These are phyloP conservation scores for Leishmania gerbilli DNA, from an alignment of 208 protist genomes.

Conservation along the genomic window DNA sequence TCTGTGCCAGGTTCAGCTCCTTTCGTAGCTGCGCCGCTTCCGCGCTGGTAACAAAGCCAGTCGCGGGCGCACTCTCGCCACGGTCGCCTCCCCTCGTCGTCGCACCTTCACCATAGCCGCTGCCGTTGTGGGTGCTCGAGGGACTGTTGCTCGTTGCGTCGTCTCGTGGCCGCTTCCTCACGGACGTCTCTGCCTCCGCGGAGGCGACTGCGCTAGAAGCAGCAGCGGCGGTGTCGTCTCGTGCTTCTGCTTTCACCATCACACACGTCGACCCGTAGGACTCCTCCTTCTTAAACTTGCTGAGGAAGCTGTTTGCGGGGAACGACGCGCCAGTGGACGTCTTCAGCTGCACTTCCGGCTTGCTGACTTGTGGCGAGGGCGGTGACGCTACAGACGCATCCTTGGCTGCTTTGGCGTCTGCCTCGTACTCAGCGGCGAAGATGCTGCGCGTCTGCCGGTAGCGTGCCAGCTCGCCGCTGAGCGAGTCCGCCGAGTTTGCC, in stretches of 20 bases:
- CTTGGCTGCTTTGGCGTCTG: slow-evolving; percentile 7
- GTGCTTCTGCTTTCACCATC: background rate
- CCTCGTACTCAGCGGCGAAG: slow-evolving; percentile 61
- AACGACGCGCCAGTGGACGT: background rate
- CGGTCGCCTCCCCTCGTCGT: background rate
- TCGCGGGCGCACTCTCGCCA: slow-evolving; percentile 17
- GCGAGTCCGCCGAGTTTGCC: slow-evolving; percentile 25
- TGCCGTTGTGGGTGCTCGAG: background rate
- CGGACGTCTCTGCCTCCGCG: background rate
- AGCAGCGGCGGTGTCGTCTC: background rate
- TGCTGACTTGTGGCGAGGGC: background rate
- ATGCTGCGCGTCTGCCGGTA: slow-evolving; percentile 66
- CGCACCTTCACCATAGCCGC: background rate
- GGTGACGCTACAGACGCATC: slow-evolving; percentile 1
- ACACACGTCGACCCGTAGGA: too few relatives aligned
- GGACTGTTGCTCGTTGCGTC: background rate
- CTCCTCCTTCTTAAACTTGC: slow-evolving; percentile 40
- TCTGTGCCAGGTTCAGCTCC: slow-evolving; percentile 69
- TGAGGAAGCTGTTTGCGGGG: slow-evolving; percentile 21
- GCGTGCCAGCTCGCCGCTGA: slow-evolving; percentile 39
- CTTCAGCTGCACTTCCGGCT: background rate
- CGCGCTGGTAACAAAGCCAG: slow-evolving; percentile 58
- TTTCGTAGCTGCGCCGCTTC: slow-evolving; percentile 57
- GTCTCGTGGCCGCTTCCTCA: slow-evolving; percentile 11
- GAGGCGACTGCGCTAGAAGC: background rate